A percentile compares a stretch with the other conserved stretches of the same genome.
phyloP scores from a whole-genome alignment of 176 grass and related monocot species.

The Oryza punctata region DNA sequence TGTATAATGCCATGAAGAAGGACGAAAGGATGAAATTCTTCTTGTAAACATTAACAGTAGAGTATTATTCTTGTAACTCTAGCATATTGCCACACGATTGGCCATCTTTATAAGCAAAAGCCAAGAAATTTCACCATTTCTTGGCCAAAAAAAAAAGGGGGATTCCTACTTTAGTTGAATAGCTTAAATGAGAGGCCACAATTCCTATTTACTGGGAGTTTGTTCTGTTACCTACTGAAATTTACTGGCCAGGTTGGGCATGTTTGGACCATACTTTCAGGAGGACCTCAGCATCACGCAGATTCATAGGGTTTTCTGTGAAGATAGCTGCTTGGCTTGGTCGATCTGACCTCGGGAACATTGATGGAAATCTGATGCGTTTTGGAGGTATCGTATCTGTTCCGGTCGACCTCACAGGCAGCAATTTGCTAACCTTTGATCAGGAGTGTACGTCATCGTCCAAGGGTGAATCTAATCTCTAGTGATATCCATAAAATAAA shows the following conservation, averaged over 20 bases:
- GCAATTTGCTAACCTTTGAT: not conserved
- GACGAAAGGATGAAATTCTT: slow-evolving; percentile 86
- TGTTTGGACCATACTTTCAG: not conserved
- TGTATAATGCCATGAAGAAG: slow-evolving; percentile 84
- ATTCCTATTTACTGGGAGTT: not conserved
- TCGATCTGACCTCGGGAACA: not conserved
- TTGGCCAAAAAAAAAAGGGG: not conserved
- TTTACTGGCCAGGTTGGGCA: not conserved
- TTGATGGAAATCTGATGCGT: not conserved
- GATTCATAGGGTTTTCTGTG: not conserved
- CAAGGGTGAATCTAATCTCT: slow-evolving; percentile 1
- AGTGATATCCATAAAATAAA: not conserved
- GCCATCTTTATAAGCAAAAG: not conserved
- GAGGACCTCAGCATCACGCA: not conserved
- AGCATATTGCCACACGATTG: not conserved
- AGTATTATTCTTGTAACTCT: not conserved
- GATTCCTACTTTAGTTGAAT: not conserved
- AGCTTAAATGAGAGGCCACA: not conserved
- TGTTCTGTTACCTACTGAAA: not conserved
- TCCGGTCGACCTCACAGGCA: not conserved
- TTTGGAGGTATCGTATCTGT: not conserved
- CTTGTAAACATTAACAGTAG: slow-evolving; percentile 37
- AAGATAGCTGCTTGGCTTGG: not conserved
- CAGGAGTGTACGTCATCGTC: not conserved
- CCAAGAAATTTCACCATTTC: not conserved